Conservation (phyloP, 2,329 filamentous ascomycete genomes). For the Zasmidium angulare region DNA sequence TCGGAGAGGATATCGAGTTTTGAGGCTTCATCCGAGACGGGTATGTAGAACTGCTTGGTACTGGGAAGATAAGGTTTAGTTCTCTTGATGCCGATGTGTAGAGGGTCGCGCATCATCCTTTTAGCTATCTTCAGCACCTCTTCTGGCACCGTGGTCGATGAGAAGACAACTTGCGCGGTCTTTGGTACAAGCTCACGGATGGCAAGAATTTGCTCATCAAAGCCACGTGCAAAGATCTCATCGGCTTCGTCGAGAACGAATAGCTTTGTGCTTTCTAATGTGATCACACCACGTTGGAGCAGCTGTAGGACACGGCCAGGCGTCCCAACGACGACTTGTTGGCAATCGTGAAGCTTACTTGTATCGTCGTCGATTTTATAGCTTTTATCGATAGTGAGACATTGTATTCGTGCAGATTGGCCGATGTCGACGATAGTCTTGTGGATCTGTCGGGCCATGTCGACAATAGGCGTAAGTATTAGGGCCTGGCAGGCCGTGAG, state of each 20-base stretch:
- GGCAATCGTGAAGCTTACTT: not conserved
- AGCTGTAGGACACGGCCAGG: not conserved
- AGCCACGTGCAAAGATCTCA: not conserved
- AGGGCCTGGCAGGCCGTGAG: not conserved
- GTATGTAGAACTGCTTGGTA: slow-evolving; percentile 1
- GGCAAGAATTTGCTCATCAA: not conserved
- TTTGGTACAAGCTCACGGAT: not conserved
- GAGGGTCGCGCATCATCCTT: not conserved
- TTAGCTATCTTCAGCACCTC: not conserved
- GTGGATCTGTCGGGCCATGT: not conserved
- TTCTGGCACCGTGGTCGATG: not conserved
- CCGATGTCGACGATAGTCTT: not conserved
- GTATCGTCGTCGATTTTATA: not conserved
- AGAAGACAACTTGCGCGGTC: slow-evolving; percentile 2
- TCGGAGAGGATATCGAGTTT: slow-evolving; percentile 1
- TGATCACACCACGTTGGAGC: not conserved
- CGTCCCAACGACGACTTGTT: slow-evolving; percentile 1
- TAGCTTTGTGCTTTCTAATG: not conserved
- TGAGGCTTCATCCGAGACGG: not conserved
- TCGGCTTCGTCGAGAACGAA: slow-evolving; percentile 1
- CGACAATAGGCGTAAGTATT: not conserved
- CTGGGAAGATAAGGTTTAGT: not conserved
- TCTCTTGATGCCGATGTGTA: not conserved
- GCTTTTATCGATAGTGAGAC: no score
- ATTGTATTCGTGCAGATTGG: not conserved